Evolutionary conservation across 768 basidiomycete species (phyloP), one percentile per base, ranked within the genome.

Genomic region (Kwoniella heveanensis): DNA sequence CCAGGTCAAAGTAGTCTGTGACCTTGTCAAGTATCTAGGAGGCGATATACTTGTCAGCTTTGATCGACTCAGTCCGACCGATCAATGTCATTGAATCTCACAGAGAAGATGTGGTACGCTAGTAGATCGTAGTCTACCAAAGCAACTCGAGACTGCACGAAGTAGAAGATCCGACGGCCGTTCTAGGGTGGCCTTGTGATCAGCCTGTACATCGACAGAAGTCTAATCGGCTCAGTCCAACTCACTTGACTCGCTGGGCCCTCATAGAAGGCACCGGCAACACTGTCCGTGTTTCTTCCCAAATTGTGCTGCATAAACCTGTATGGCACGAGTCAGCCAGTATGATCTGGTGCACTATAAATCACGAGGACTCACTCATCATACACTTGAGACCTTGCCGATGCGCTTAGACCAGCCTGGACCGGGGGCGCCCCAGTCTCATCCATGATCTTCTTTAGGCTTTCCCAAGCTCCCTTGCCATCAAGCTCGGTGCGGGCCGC

Each of bases 291-390:
- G 55, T 62, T 70, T 36, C 77, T 50, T 0, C 75, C 73, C 1
- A 54, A n/a, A 44, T 78, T 66, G 25, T 69, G 71, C 44, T 61
- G 54, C 74, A 78, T 76, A 60, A 74, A 76, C 7, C 71, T 73
- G 25, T 48, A 9, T 7, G 3, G 19, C 3, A 19, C 39, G 32
- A 3, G 6, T 44, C 17, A 44, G 39, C 8, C 32, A 13, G 13
- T 36, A 13, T 36, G 25, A 19, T 27, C 21, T 25, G 24, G 15
- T 49, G 61, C 62, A 32, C 37, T 24, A 4, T 19, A 19, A 25
- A 52, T 22, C 17, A 10, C 13, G 29, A 27, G 12, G 10, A 73
- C 76, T 57, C 44, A 77, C 74, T 78, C 77, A 17, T 74, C 69
- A 49, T 73, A 78, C 1, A 66, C 66, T 36, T 72, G 64, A 2